A percentile compares a stretch with the other conserved stretches of the same genome.
These are phyloP conservation scores for Candida golubevii DNA, from an alignment of 805 yeast species.

Conservation along the genomic window DNA sequence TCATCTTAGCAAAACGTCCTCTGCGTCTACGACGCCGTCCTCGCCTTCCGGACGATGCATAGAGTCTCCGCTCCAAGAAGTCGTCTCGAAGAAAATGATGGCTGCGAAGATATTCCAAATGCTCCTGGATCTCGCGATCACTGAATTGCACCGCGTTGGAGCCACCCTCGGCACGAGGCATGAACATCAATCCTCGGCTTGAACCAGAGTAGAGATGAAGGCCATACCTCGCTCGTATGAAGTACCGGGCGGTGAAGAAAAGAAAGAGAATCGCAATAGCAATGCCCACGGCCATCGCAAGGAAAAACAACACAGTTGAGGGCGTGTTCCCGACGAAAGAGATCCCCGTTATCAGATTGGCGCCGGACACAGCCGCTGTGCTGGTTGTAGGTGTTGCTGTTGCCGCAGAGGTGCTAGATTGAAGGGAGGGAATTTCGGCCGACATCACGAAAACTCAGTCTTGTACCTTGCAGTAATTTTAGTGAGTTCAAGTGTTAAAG, in stretches of 20 bases:
- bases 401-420: background rate
- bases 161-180: slow-evolving; percentile 8
- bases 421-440: background rate
- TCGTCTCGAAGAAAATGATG: slow-evolving; percentile 32
- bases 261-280: slow-evolving; percentile 51
- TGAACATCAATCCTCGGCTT: slow-evolving; percentile 22
- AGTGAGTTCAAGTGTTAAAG: too few species aligned
- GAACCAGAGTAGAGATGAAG: slow-evolving; percentile 41
- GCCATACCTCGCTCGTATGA: slow-evolving; percentile 54
- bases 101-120: slow-evolving; percentile 31
- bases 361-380: background rate
- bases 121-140: slow-evolving; percentile 30
- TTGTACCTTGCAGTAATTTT: too few species aligned
- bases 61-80: slow-evolving; percentile 24
- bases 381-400: background rate
- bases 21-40: slow-evolving; percentile 37
- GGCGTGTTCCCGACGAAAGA: slow-evolving; percentile 48
- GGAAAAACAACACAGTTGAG: slow-evolving; percentile 58
- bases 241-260: slow-evolving; percentile 58
- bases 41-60: slow-evolving; percentile 18
- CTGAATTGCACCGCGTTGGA: slow-evolving; percentile 13
- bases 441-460: background rate
- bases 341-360: background rate
- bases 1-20: slow-evolving; percentile 42
- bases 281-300: slow-evolving; percentile 61